Evolutionary conservation across 176 grass and related monocot species (phyloP), one percentile per base, ranked within the genome.

Genomic region (Musa troglodytarum): DNA sequence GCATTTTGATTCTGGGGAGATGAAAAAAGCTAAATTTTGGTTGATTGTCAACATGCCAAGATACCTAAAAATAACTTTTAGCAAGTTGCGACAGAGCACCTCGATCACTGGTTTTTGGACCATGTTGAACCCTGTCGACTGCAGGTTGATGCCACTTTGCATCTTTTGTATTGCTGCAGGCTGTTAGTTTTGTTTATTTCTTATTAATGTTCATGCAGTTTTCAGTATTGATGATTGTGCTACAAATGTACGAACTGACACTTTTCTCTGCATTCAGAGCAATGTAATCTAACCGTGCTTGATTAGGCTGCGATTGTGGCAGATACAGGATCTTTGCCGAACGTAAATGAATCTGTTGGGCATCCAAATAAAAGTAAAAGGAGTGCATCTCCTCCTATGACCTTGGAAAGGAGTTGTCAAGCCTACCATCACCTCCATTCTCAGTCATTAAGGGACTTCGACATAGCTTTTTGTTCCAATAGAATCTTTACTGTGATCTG

Each of bases 341-440:
- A 70, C 22, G 68, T 8, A 21, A 20, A n/a, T 10, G 68, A 70
- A 70, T 11, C 34, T 70, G 50, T 50, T 19, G 63, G 68, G 10
- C 34, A 70, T 51, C 49, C 15, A 70, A 70, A 70, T 20, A 21
- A 70, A 70, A 51, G 68, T 51, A 52, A 70, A 70, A 70, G 68
- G 68, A 70, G 68, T 51, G 68, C 11, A 50, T 70, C 68, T 70
- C 68, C 68, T 70, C 68, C 68, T 19, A 70, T 50, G 68, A 70
- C 49, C 52, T 70, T 50, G 68, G 68, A 70, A 50, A 17, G 1
- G 43, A 11, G 24, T 67, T 16, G 68, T 50, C 68, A 43, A 70
- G 49, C 17, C 23, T 43, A 16, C 25, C 7, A 25, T 24, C 7
- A 25, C 12, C 26, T 65, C 1, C 24, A 29, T 26, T 65, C 63